Conservation (phyloP, 129 eudicot species). For the Flaveria sonorensis region DNA sequence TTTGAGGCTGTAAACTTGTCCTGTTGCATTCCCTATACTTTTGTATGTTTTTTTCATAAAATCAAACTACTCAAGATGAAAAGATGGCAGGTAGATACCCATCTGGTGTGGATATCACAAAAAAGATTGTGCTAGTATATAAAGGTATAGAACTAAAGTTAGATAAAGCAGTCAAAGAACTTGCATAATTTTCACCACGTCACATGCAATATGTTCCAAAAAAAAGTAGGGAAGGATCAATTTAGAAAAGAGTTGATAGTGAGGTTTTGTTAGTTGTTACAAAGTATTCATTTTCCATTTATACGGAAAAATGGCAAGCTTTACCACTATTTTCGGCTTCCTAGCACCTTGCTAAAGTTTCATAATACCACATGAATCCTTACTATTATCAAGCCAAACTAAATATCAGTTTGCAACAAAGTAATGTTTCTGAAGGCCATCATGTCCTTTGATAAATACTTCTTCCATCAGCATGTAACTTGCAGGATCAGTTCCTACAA, state of each 20-base stretch:
- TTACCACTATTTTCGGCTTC: slow-evolving; percentile 4
- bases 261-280: background rate
- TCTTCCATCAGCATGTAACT: background rate
- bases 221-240: background rate
- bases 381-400: background rate
- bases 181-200: background rate
- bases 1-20: slow-evolving; percentile 7
- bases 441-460: background rate
- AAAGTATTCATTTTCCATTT: background rate
- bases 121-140: too few relatives aligned
- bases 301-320: background rate
- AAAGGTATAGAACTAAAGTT: too few relatives aligned
- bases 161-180: slow-evolving; percentile 8
- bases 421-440: background rate
- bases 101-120: background rate
- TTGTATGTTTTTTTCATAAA: background rate
- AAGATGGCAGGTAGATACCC: background rate
- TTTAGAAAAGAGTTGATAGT: background rate
- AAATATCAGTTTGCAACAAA: background rate
- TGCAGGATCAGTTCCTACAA: background rate
- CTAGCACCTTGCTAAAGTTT: background rate
- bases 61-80: slow-evolving; percentile 1
- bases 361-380: background rate
- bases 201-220: background rate
- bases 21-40: too few relatives aligned